Base-by-base conservation (phyloP, 1,284 basidiomycete species). In the Cutaneotrichosporon mucoides region DNA sequence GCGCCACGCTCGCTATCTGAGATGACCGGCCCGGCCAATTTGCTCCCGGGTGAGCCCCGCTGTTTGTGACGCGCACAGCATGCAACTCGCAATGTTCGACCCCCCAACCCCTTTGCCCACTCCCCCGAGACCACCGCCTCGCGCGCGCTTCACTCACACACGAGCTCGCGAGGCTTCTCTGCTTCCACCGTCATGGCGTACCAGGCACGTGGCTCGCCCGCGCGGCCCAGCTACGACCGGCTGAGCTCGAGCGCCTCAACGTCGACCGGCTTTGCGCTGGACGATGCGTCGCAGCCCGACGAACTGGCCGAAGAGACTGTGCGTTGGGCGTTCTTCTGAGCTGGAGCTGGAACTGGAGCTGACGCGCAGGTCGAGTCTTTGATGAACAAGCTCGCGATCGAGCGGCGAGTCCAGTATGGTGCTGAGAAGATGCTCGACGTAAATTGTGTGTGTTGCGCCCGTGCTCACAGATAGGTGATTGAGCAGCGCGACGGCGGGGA, bases 361-460 rank as follows among this genome's bases (percentile, higher is more conserved):
- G 8, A 55, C 56, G 24, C 13, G 5, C 50, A 81, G 77, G 69
- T 81, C 50, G 79, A 80, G 53, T 72, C 71, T 43, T 61, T 82
- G 9, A 73, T 79, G 59, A 72, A 69, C 57, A 74, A 77, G 59
- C 69, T 82, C 44, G 76, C 76, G 3, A 77, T 81, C 50, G 81
- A 82, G 67, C 66, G 68, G 48, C 75, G 81, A 61, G 81, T 82
- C 51, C 79, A 80, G 57, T 81, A 81, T 68, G 82, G 82, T 6
- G 82, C 82, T 0, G 80, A 81, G 66, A 82, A 81, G 66, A 79
- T 83, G 71, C 75, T 83, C 11, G 77, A 79, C 66, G 79, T 82
- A 48, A 76, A 79, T 63, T 58, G 2, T 24, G n/a, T 2, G 41
- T 11, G 24, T 13, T 3, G 10, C 34, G 33, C 24, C 24, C 24